Base-by-base conservation (phyloP, 1,284 basidiomycete species). In the Fomes fomentarius region DNA sequence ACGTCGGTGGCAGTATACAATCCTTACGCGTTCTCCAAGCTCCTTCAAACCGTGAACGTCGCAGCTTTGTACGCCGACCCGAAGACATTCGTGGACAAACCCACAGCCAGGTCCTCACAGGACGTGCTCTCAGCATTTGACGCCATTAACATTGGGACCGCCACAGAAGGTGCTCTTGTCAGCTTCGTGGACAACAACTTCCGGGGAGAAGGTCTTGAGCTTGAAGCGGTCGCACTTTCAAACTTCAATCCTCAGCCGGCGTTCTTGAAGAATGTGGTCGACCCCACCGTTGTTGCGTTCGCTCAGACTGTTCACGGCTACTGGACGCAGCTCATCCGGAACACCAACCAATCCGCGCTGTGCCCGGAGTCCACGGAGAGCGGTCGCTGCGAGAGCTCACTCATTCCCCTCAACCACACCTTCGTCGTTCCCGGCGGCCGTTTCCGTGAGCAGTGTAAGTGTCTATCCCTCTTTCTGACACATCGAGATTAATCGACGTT, bases 41-140 rank as follows among this genome's bases (percentile, higher is more conserved):
- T 95, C 6, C 75, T 96, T 28, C 93, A 95, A 81, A 89, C 92
- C 1, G 87, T 96, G 52, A 89, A 95, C 72, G 64, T 96, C 40
- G 87, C 93, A 0, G 69, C 80, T 25, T 74, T 93, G 30, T 98
- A 84, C 69, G 66, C 77, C 0, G 95, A 98, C 71, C 87, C 87
- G 48, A 97, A 97, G 74, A 94, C 91, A 0, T 91, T 97, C 68
- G 89, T 91, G 14, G 94, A 97, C 78, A 96, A 93, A 77, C 94
- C 93, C 1, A 95, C 93, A 0, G 78, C 75, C 63, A 82, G 84
- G 61, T 71, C 80, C 0, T 69, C 87, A 7, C 81, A 85, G 57
- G 74, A 80, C 49, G 91, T 94, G 7, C 74, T 93, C 37, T 71
- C 80, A 0, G 89, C 89, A 54, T 96, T 94, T 70, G 69, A 76